Conservation (phyloP, 2,329 filamentous ascomycete genomes). For the Pseudocercospora crystallina region DNA sequence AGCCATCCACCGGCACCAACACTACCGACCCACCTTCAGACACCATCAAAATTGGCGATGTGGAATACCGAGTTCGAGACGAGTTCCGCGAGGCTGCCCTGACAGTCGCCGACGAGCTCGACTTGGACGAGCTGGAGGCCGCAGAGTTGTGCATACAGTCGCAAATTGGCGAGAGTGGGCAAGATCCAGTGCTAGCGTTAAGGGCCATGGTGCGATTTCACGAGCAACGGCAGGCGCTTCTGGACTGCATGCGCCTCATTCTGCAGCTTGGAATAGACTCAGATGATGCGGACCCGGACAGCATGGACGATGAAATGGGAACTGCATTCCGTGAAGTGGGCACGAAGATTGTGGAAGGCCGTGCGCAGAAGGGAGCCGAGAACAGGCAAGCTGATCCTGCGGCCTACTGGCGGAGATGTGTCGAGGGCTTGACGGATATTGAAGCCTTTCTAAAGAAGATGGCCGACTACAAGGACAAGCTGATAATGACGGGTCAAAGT, state of each 20-base stretch:
- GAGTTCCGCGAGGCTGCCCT: constrained; percentile 82
- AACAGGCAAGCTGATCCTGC: constrained; percentile 49
- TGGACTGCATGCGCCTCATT: constrained; percentile 80
- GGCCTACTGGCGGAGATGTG: constrained; percentile 70
- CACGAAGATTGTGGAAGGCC: constrained; percentile 55
- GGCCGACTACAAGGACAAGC: constrained; percentile 72
- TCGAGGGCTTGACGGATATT: constrained; percentile 73
- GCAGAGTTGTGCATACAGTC: constrained; percentile 70
- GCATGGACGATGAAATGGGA: constrained; percentile 57
- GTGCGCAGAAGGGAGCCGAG: constrained; percentile 44
- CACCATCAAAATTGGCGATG: constrained; percentile 70
- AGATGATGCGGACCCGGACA: constrained; percentile 41
- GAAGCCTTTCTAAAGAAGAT: constrained; percentile 75
- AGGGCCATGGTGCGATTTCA: constrained; percentile 86
- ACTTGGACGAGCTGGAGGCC: constrained; percentile 86
- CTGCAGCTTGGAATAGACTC: constrained; percentile 64
- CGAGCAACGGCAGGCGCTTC: constrained; percentile 74
- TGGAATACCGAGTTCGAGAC: constrained; percentile 77
- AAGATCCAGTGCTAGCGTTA: constrained; percentile 73
- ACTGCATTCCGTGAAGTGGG: constrained; percentile 58
- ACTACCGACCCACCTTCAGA: constrained; percentile 48
- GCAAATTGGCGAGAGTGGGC: constrained; percentile 60
- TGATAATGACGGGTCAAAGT: constrained; percentile 69
- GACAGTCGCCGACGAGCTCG: constrained; percentile 80
- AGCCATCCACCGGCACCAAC: constrained; percentile 48